phyloP scores from a whole-genome alignment of 768 basidiomycete genomes.

The Termitomyces sp. region DNA sequence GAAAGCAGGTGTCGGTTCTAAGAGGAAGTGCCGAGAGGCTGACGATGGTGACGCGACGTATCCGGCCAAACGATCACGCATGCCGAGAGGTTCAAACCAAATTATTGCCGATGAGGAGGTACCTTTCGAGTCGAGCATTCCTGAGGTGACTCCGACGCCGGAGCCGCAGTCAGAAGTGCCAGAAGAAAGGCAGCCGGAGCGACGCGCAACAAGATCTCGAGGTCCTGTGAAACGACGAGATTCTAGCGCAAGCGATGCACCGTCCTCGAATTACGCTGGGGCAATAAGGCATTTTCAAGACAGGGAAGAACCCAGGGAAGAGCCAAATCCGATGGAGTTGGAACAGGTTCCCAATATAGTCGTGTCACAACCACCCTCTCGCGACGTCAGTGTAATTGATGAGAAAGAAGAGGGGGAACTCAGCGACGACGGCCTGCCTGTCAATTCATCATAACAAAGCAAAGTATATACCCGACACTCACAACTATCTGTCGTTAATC shows the following conservation, averaged over 20 bases:
- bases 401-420: conserved; percentile 37
- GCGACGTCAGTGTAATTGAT: conserved; percentile 18
- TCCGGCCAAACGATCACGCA: conserved; percentile 62
- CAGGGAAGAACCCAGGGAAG: conserved; percentile 1
- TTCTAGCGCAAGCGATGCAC: conserved; percentile 50
- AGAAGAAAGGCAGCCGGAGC: conserved; percentile 33
- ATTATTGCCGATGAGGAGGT: conserved; percentile 36
- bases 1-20: conserved; percentile 38
- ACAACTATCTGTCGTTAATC: too few species aligned
- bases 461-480: neutral
- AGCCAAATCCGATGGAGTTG: conserved; percentile 2
- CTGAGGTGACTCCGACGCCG: conserved; percentile 18
- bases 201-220: conserved; percentile 45
- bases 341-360: conserved; percentile 10
- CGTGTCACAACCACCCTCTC: conserved; percentile 3
- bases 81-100: conserved; percentile 38
- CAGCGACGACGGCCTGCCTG: conserved; percentile 23
- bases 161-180: conserved; percentile 27
- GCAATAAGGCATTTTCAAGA: conserved; percentile 7
- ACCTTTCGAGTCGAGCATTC: conserved; percentile 23
- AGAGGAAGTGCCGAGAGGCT: conserved; percentile 53
- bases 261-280: conserved; percentile 24
- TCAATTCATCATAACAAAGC: neutral
- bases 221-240: conserved; percentile 35
- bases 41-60: conserved; percentile 67